Base-by-base conservation (phyloP, 2,329 filamentous ascomycete genomes). In the Fusarium napiforme region DNA sequence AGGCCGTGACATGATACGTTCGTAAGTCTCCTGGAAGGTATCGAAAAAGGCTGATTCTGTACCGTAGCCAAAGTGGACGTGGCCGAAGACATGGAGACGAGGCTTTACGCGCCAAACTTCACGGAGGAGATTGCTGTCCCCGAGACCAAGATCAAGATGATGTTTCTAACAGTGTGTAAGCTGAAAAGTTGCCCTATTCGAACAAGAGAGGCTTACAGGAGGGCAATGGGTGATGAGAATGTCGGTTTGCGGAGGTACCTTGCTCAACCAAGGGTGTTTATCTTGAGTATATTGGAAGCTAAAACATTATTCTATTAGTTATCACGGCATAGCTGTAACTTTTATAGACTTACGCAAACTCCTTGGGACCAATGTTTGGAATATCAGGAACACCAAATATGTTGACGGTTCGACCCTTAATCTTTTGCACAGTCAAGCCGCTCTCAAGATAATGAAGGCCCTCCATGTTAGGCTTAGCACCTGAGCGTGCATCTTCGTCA, bases 301-400 rank as follows among this genome's bases (percentile, higher is more conserved):
- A 59, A n/a, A 37, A 28, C 16, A 60, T 28, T 26, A 26, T 16
- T 32, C 55, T 28, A 21, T 76, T 56, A 76, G 58, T 58, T 36
- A 34, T 43, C 15, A 15, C 19, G 19, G 7, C 15, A 16, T 21
- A 42, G 50, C 14, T 12, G n/a, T 11, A 16, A 11, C 26, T 30
- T 23, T 40, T 7, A n/a, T 26, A 11, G 39, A 78, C 82, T 76
- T 63, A 84, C 82, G 89, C 94, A 83, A 93, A 92, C 30, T 92
- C 88, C 15, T 85, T 83, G 46, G 90, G 90, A n/a, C 93, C 92
- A 78, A 93, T 93, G 60, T 87, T 85, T 3, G 95, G 95, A 74
- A 97, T 91, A 76, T 95, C 92, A 4, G 94, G 93, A 0, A 92
- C 92, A 15, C 96, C 96, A 82, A 94, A 97, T 69, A 98, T 82